These are phyloP conservation scores for Magnusiomyces suaveolens DNA, from an alignment of 1,139 yeast genomes.

Conservation along the genomic window DNA sequence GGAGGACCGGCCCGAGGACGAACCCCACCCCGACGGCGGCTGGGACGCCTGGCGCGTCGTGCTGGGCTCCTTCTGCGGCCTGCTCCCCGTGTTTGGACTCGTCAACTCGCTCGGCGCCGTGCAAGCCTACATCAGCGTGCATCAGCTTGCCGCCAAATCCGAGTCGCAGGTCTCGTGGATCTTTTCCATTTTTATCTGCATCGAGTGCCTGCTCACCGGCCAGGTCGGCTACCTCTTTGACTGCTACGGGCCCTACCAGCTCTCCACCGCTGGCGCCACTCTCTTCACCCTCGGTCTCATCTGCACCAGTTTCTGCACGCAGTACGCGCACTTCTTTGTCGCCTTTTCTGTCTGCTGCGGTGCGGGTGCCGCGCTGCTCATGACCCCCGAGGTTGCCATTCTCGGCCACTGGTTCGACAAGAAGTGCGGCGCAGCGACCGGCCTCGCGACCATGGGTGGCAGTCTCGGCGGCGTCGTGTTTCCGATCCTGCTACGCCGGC, in stretches of 20 bases:
- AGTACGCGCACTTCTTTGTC: constrained; percentile 50
- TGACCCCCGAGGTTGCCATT: constrained; percentile 51
- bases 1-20: constrained; percentile 19
- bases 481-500: constrained; percentile 48
- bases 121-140: constrained; percentile 52
- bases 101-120: constrained; percentile 62
- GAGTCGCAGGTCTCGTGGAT: constrained; percentile 57
- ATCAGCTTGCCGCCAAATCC: constrained; percentile 41
- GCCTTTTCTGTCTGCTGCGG: constrained; percentile 50
- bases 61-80: constrained; percentile 55
- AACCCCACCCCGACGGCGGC: constrained; percentile 49
- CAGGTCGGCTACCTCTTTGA: constrained; percentile 57
- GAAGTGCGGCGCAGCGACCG: constrained; percentile 52
- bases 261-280: constrained; percentile 40
- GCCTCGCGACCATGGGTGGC: constrained; percentile 60
- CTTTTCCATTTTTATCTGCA: constrained; percentile 49
- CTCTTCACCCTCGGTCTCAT: constrained; percentile 45
- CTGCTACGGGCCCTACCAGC: constrained; percentile 44
- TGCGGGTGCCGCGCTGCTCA: constrained; percentile 48
- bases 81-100: constrained; percentile 54
- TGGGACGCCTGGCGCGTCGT: constrained; percentile 45
- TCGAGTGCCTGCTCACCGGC: constrained; percentile 49
- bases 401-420: constrained; percentile 53
- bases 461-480: constrained; percentile 56
- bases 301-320: constrained; percentile 45